Conservation (phyloP, 2,329 filamentous ascomycete species). For the Hypoxylon sp. region DNA sequence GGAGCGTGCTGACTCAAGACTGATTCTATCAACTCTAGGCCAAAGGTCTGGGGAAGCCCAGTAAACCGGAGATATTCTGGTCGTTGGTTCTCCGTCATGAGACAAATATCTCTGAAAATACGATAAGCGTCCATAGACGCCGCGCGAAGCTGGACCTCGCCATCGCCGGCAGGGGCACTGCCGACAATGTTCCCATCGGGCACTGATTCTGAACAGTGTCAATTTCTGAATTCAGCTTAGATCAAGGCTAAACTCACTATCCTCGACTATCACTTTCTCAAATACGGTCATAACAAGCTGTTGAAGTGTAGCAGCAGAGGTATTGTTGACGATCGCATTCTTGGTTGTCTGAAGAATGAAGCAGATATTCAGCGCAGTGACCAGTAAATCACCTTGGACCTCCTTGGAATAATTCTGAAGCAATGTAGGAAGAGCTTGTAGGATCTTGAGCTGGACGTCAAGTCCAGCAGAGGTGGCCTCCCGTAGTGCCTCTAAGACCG, state of each 20-base stretch:
- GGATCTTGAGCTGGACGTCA: slow-evolving; percentile 94
- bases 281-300: slow-evolving; percentile 94
- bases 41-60: slow-evolving; percentile 83
- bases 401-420: slow-evolving; percentile 90
- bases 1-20: slow-evolving; percentile 87
- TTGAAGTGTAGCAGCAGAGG: slow-evolving; percentile 94
- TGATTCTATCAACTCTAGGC: slow-evolving; percentile 91
- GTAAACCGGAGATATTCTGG: slow-evolving; percentile 86
- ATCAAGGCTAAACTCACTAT: slow-evolving; percentile 68
- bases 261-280: slow-evolving; percentile 88
- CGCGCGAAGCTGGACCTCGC: slow-evolving; percentile 74
- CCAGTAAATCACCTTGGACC: slow-evolving; percentile 83
- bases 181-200: slow-evolving; percentile 71
- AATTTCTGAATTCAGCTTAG: slow-evolving; percentile 19
- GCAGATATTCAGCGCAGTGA: slow-evolving; percentile 88
- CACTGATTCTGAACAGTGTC: slow-evolving; percentile 54
- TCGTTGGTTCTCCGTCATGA: slow-evolving; percentile 86
- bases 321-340: slow-evolving; percentile 93
- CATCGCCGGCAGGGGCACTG: slow-evolving; percentile 76
- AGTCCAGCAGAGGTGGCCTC: slow-evolving; percentile 84
- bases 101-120: slow-evolving; percentile 90
- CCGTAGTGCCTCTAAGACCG: slow-evolving; percentile 88
- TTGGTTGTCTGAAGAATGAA: slow-evolving; percentile 92
- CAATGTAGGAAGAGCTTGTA: slow-evolving; percentile 90
- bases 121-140: slow-evolving; percentile 89